Evolutionary conservation across 768 basidiomycete genomes (phyloP), one percentile per base, ranked within the genome.

Genomic region (Pulveroboletus sp.): DNA sequence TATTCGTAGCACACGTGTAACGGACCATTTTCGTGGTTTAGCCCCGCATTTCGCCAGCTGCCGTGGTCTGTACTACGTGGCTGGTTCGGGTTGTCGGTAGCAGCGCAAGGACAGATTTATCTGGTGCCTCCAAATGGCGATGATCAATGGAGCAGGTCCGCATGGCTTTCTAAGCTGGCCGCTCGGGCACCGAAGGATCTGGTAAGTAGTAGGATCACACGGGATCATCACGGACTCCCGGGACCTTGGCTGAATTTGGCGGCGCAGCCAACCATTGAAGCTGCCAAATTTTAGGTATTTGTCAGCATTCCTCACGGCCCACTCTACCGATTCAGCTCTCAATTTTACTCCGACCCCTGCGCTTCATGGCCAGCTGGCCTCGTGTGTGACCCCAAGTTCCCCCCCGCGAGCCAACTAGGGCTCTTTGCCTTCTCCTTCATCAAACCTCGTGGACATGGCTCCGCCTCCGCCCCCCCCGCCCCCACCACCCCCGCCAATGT

Each of bases 381-480:
- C 68, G 61, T 67, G 63, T 54, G 63, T 54, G 52, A 49, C 49
- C 44, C 46, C 58, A 47, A 55, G 39, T 40, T 39, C 55, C 47
- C 46, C 44, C 49, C 46, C 51, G 45, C 53, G 38, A 47, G 50
- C 48, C 43, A 54, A 51, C 57, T 41, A 53, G 45, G 58, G 35
- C 52, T 54, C 52, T 57, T 54, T 46, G 41, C 52, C 53, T 53
- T 46, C 34, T 55, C 61, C 48, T 36, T 48, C 59, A 50, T 43
- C 53, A 26, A 22, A 45, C 48, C 26, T 37, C 48, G 68, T 71
- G 60, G 68, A 63, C 63, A 78, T 77, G 76, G 59, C 77, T 43
- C 77, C 78, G 24, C 72, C 71, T 1, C 71, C 71, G 0, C 79
- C 79, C 0, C 79, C 77, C 12, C 80, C 80, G 1, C 78, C 79